Evolutionary conservation across 139 green algal species (phyloP).

Genomic region (Auxenochlorella pyrenoidosa): DNA sequence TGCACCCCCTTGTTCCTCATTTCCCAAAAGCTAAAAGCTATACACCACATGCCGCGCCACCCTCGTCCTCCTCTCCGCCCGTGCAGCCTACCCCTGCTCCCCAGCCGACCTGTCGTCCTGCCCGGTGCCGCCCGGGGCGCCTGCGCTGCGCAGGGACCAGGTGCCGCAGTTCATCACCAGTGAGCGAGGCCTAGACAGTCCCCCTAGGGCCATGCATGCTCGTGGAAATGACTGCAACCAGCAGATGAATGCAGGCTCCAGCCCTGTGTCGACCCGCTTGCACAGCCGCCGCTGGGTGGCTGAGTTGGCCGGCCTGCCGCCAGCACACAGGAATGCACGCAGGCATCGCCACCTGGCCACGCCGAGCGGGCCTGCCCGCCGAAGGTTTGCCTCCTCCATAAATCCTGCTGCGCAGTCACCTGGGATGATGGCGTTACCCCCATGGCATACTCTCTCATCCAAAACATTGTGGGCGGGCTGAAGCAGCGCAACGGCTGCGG

Average conservation of each 20-base stretch:
- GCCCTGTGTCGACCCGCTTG: too few species aligned
- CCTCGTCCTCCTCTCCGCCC: not conserved
- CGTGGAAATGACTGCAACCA: too few species aligned
- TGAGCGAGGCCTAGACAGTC: not conserved
- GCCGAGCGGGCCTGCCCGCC: not conserved
- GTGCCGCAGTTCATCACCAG: slow-evolving; percentile 28
- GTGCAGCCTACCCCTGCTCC: slow-evolving; percentile 25
- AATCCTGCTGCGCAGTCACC: not conserved
- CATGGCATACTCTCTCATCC: not conserved
- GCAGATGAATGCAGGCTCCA: too few species aligned
- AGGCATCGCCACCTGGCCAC: not conserved
- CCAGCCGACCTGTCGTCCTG: not conserved
- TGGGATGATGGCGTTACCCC: slow-evolving; percentile 12
- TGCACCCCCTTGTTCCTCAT: too few species aligned
- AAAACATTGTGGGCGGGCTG: not conserved
- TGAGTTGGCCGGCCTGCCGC: too few species aligned
- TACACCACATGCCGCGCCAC: not conserved
- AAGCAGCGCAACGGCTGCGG: slow-evolving; percentile 26
- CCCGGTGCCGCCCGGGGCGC: not conserved
- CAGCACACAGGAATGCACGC: too few species aligned
- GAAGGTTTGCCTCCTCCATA: too few species aligned
- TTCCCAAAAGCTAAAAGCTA: too few species aligned
- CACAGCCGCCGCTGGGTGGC: too few species aligned
- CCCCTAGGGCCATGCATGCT: too few species aligned
- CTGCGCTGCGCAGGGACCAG: not conserved